A percentile compares a stretch with the other conserved stretches of the same genome.
Evolutionary conservation across 73 alveolate species (phyloP).

Genomic region (Paramecium sexaurelia): DNA sequence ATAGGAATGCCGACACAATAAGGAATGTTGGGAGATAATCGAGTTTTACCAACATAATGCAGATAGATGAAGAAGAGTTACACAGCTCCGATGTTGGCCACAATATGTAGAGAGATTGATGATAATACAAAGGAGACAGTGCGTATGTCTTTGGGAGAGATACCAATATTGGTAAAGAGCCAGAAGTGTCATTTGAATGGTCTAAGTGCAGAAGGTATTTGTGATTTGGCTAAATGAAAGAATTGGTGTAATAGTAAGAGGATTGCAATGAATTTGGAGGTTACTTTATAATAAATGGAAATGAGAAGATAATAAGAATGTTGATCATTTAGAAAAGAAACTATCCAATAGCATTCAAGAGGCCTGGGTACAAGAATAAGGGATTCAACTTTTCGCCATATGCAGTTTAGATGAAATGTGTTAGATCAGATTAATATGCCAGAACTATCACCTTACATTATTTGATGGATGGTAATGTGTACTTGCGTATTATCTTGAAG

Average conservation of each 20-base stretch:
- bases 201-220: conserved; percentile 73
- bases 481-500: conserved; percentile 89
- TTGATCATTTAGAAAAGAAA: conserved; percentile 95
- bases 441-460: conserved; percentile 96
- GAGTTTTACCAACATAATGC: conserved; percentile 94
- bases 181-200: conserved; percentile 92
- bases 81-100: conserved; percentile 96
- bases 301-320: conserved; percentile 96
- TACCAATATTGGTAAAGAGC: conserved; percentile 96
- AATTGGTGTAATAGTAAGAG: conserved; percentile 90
- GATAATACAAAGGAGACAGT: conserved; percentile 84
- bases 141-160: conserved; percentile 91
- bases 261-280: conserved; percentile 98
- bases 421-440: conserved; percentile 96
- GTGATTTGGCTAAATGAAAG: conserved; percentile 48
- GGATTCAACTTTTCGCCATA: conserved; percentile 92
- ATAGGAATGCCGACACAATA: conserved; percentile 75
- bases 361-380: conserved; percentile 93
- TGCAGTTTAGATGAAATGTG: conserved; percentile 97
- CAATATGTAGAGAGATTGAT: conserved; percentile 92
- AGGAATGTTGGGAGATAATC: conserved; percentile 75
- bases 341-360: conserved; percentile 95
- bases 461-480: conserved; percentile 94
- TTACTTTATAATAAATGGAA: conserved; percentile 96
- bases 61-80: conserved; percentile 90